These are phyloP conservation scores for Staphylotrichum tortipilum DNA, from an alignment of 495 filamentous ascomycete species.

Conservation along the genomic window DNA sequence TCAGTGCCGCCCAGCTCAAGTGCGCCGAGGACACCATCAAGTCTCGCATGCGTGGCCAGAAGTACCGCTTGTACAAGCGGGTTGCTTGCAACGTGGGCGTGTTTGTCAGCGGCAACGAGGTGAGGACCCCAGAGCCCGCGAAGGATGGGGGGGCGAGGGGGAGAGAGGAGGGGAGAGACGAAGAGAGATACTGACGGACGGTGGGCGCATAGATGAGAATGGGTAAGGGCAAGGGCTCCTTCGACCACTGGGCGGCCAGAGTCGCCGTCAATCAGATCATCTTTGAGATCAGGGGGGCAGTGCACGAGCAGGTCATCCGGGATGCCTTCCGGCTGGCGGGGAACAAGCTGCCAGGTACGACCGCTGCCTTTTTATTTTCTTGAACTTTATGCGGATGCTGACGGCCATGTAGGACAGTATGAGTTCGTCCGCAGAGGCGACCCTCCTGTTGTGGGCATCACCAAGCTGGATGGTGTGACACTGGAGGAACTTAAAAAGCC, in stretches of 20 bases:
- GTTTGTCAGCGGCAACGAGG: conserved; percentile 90
- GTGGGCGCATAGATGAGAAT: conserved; percentile 56
- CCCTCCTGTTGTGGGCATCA: conserved; percentile 80
- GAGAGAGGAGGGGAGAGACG: no score
- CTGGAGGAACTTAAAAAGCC: conserved; percentile 70
- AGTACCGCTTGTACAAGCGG: conserved; percentile 84
- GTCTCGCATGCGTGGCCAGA: conserved; percentile 76
- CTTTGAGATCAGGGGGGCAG: conserved; percentile 81
- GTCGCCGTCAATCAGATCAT: conserved; percentile 81
- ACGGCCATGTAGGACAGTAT: conserved; percentile 58
- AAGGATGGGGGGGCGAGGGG: no score
- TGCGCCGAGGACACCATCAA: conserved; percentile 90
- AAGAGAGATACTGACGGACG: conserved; percentile 13
- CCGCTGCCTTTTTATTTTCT: neutral
- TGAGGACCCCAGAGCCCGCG: no score
- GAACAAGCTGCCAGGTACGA: conserved; percentile 86
- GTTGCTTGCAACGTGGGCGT: conserved; percentile 88
- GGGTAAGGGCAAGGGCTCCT: conserved; percentile 97
- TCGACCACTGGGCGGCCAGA: conserved; percentile 91
- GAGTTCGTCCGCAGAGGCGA: conserved; percentile 95
- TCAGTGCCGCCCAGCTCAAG: conserved; percentile 79
- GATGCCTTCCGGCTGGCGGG: conserved; percentile 93
- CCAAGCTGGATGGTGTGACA: conserved; percentile 81
- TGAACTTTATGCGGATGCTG: conserved; percentile 3
- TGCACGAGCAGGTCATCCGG: conserved; percentile 89